phyloP scores from a whole-genome alignment of 129 eudicot species.

The Saussurea involucrata region DNA sequence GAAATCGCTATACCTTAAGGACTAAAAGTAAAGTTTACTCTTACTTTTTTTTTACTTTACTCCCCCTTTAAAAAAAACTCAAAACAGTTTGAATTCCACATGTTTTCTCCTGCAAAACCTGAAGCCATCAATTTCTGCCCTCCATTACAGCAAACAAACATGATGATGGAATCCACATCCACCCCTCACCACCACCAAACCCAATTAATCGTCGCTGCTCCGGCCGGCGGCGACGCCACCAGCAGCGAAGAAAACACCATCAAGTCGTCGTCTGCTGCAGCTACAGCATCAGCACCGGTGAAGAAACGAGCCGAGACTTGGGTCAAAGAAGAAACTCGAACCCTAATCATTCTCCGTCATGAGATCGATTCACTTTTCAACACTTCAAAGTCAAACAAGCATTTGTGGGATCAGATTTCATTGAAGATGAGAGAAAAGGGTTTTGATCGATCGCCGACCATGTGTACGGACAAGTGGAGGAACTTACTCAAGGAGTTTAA shows the following conservation, averaged over 20 bases:
- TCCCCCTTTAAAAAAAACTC: too few species aligned
- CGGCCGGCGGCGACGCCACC: too few species aligned
- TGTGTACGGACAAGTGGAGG: slow-evolving; percentile 99
- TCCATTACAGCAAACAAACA: slow-evolving; percentile 13
- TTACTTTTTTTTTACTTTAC: too few species aligned
- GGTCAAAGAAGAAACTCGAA: slow-evolving; percentile 85
- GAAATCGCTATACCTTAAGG: too few species aligned
- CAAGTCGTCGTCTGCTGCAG: slow-evolving; percentile 17
- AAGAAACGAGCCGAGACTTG: slow-evolving; percentile 86
- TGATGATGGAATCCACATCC: slow-evolving; percentile 44
- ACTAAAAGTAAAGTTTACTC: too few species aligned
- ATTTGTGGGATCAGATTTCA: slow-evolving; percentile 87
- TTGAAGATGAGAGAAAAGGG: slow-evolving; percentile 80
- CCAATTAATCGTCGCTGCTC: slow-evolving; percentile 14
- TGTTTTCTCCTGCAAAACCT: slow-evolving; percentile 41
- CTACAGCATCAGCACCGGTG: slow-evolving; percentile 10
- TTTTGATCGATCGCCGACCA: slow-evolving; percentile 93
- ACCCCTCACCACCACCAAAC: slow-evolving; percentile 38
- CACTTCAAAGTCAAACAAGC: slow-evolving; percentile 86
- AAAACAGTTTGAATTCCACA: slow-evolving; percentile 16
- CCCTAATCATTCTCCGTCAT: slow-evolving; percentile 60
- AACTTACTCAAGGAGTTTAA: slow-evolving; percentile 87
- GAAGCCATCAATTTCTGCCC: slow-evolving; percentile 44
- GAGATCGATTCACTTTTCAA: slow-evolving; percentile 79
- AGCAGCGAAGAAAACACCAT: slow-evolving; percentile 37